Evolutionary conservation across 2,329 filamentous ascomycete species (phyloP).

Genomic region (Fusarium temperatum): DNA sequence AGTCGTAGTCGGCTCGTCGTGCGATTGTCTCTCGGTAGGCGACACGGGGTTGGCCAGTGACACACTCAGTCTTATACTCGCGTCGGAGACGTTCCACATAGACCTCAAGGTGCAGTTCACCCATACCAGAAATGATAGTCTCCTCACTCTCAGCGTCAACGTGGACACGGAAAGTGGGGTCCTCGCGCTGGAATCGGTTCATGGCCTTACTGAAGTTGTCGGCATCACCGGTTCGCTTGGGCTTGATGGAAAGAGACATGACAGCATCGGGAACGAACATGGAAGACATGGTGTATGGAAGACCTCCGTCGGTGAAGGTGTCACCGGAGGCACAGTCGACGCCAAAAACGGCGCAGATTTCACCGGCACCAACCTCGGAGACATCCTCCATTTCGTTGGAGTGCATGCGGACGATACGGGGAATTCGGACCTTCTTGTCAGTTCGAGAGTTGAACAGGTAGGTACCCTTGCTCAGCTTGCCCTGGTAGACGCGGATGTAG

Average conservation of each 20-base stretch:
- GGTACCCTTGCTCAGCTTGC: constrained; percentile 84
- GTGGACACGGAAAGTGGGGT: constrained; percentile 95
- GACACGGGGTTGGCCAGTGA: constrained; percentile 95
- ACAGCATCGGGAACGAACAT: constrained; percentile 99
- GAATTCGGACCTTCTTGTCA: constrained; percentile 95
- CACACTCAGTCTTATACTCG: constrained; percentile 95
- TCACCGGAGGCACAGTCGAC: constrained; percentile 98
- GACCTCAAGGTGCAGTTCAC: constrained; percentile 94
- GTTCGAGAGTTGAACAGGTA: constrained; percentile 94
- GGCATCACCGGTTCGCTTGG: constrained; percentile 90
- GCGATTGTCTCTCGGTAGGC: constrained; percentile 96
- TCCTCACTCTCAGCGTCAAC: constrained; percentile 93
- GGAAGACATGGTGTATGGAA: constrained; percentile 95
- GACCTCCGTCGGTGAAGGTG: constrained; percentile 92
- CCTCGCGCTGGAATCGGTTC: constrained; percentile 97
- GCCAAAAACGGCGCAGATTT: constrained; percentile 98
- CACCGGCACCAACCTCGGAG: constrained; percentile 88
- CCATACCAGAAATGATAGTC: constrained; percentile 99
- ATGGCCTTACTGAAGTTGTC: constrained; percentile 98
- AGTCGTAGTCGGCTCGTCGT: constrained; percentile 84
- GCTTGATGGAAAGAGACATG: constrained; percentile 97
- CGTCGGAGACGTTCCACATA: constrained; percentile 97
- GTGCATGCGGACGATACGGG: constrained; percentile 98
- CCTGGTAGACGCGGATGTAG: constrained; percentile 98
- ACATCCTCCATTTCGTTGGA: constrained; percentile 99